Base-by-base conservation (phyloP, 345 rosid species). In the Citrus sinensis region DNA sequence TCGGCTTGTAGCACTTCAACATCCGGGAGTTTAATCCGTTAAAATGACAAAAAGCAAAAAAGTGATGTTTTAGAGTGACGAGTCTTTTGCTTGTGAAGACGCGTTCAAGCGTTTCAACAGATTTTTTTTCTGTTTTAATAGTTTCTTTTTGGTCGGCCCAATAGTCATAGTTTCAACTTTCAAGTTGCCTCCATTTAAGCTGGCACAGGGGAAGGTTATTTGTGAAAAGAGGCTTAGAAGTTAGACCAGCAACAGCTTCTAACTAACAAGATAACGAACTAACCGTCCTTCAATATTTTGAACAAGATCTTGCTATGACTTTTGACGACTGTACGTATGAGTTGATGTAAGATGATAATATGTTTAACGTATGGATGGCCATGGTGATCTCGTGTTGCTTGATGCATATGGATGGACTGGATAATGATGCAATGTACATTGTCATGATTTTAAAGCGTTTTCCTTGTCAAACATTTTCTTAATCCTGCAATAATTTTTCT, bases 121-220 rank as follows among this genome's bases (percentile, higher is more conserved):
- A 55, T 4, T 32, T 0, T 24, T 32, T 34, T 34, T 56, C 16
- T 80, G 64, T 76, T 30, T 30, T 1, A 1, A 1, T 14, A 29
- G 27, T 49, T 55, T 68, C 69, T 78, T 82, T 78, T 60, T 63
- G 71, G 84, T 68, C 79, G 81, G 84, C 76, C 81, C 64, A 78
- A 78, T 78, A 25, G 20, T 9, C 14, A 10, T 5, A 4, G 27
- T 10, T 76, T 19, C 5, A 27, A 4, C 22, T 10, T 76, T 19
- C 5, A 27, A 1, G 42, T 56, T 20, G n/a, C 8, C 7, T 37
- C 25, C 77, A 17, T 17, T 22, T 22, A 56, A 29, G n/a, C 5
- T 25, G 39, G 27, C 8, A 11, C 13, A 37, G 24, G 7, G 58
- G 6, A 25, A 25, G n/a, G 35, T 7, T 42, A 17, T 5, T 49